phyloP scores from a whole-genome alignment of 306 rosid genomes.

The Gynostemma pentaphyllum region DNA sequence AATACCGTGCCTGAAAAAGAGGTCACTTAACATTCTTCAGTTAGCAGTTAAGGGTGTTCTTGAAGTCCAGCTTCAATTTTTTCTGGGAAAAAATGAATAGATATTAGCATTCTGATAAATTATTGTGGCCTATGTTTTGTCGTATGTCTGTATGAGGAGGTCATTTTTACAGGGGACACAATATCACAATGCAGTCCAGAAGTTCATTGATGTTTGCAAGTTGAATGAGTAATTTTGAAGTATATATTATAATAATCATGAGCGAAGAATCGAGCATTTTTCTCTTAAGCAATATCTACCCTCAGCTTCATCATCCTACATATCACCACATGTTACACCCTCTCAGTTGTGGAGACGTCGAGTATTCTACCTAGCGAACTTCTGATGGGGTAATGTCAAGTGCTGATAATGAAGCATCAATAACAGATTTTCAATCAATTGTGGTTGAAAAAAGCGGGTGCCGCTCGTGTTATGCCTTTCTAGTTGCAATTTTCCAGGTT shows the following conservation, averaged over 20 bases:
- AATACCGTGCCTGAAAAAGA: neutral
- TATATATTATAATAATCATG: conserved; percentile 14
- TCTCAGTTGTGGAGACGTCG: neutral
- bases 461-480: neutral
- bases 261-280: neutral
- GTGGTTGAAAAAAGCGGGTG: neutral
- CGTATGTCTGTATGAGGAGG: neutral
- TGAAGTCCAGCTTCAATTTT: neutral
- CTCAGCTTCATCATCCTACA: neutral
- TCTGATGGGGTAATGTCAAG: neutral
- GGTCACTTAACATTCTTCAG: neutral
- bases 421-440: neutral
- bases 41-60: neutral
- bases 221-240: conserved; percentile 41
- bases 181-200: conserved; percentile 62
- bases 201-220: conserved; percentile 59
- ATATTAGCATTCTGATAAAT: neutral
- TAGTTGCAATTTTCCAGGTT: neutral
- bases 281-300: neutral
- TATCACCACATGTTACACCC: neutral
- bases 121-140: neutral
- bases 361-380: neutral
- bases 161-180: conserved; percentile 42
- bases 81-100: neutral
- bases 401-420: neutral